Conservation (phyloP, 2,329 filamentous ascomycete genomes). For the Bipolaris sorokiniana region DNA sequence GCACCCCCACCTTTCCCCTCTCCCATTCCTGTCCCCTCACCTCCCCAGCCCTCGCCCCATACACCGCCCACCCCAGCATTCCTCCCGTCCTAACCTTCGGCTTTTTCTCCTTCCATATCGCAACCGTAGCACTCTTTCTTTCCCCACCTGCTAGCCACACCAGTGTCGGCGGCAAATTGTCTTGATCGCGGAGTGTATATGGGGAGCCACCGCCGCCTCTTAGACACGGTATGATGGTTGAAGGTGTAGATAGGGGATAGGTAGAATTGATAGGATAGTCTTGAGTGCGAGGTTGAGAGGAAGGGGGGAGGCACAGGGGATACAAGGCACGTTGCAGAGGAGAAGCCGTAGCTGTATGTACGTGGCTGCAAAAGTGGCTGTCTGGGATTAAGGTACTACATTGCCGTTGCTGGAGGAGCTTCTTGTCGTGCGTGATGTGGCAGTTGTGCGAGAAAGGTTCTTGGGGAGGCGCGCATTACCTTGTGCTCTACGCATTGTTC, state of each 20-base stretch:
- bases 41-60: conserved; percentile 24
- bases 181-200: conserved; percentile 4
- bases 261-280: not conserved
- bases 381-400: not conserved
- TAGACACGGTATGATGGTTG: conserved; percentile 3
- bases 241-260: not conserved
- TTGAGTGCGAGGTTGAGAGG: not conserved
- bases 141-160: conserved; percentile 41
- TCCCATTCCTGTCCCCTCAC: conserved; percentile 1
- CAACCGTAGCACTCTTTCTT: conserved; percentile 14
- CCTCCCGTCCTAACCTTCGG: conserved; percentile 34
- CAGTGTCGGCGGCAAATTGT: conserved; percentile 23
- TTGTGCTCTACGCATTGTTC: not conserved
- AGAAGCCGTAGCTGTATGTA: not conserved
- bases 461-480: conserved; percentile 6
- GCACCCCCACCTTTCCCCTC: not conserved
- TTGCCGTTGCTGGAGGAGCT: not conserved
- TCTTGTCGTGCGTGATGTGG: not conserved
- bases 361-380: not conserved
- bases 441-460: not conserved
- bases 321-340: not conserved
- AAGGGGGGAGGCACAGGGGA: not conserved
- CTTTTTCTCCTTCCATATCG: conserved; percentile 30
- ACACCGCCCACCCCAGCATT: conserved; percentile 32
- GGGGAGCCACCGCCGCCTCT: conserved; percentile 26